These are phyloP conservation scores for Kodamaea fukazawae DNA, from an alignment of 805 yeast genomes.

Conservation along the genomic window DNA sequence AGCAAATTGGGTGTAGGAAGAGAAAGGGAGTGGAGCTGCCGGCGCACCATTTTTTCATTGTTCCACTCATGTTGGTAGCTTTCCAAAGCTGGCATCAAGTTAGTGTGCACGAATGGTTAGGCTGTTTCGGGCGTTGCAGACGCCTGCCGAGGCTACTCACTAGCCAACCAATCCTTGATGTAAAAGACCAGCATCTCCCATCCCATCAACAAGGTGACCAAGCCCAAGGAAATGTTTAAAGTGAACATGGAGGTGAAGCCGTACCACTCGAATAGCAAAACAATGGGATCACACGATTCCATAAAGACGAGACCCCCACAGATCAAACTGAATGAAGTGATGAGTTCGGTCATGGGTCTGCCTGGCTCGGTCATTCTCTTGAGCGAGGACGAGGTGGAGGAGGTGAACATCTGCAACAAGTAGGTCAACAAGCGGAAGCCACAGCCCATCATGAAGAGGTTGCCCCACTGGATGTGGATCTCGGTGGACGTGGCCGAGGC, in stretches of 20 bases:
- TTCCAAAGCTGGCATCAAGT: no score
- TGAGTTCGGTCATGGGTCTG: slow-evolving; percentile 83
- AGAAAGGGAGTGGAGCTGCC: no score
- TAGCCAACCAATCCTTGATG: slow-evolving; percentile 49
- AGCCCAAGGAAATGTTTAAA: slow-evolving; percentile 80
- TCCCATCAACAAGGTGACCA: slow-evolving; percentile 75
- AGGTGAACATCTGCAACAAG: slow-evolving; percentile 47
- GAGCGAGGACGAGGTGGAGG: slow-evolving; percentile 12
- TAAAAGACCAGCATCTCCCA: slow-evolving; percentile 77
- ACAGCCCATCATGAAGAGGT: slow-evolving; percentile 76
- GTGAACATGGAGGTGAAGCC: slow-evolving; percentile 90
- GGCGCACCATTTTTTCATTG: no score
- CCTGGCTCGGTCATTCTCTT: slow-evolving; percentile 25
- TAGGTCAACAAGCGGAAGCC: slow-evolving; percentile 69
- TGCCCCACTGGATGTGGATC: slow-evolving; percentile 93
- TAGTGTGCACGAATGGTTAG: no score
- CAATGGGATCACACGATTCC: slow-evolving; percentile 86
- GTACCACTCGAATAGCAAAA: slow-evolving; percentile 75
- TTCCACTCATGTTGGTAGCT: no score
- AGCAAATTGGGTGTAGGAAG: no score
- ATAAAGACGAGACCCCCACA: slow-evolving; percentile 91
- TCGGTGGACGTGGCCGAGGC: slow-evolving; percentile 72
- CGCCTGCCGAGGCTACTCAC: no score
- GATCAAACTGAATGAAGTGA: slow-evolving; percentile 73
- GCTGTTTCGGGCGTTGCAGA: no score